Evolutionary conservation across 208 protist species (phyloP).

Genomic region (Porcisia deanei): DNA sequence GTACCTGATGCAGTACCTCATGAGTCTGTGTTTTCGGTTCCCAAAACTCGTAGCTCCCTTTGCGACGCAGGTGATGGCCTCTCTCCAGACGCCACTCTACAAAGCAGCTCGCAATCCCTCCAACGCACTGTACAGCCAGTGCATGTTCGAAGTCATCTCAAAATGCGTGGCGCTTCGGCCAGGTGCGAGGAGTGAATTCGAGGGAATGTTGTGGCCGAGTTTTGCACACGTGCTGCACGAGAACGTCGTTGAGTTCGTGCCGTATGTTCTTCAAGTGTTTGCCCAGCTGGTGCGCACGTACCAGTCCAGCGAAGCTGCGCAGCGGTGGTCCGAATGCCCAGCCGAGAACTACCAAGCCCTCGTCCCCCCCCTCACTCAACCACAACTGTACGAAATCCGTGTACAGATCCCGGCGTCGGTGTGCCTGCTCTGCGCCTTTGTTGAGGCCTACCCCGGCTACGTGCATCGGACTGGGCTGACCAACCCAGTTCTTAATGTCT

Average conservation of each 20-base stretch:
- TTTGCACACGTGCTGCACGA: conserved; percentile 88
- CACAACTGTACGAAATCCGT: conserved; percentile 60
- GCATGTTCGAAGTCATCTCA: conserved; percentile 96
- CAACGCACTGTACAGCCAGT: conserved; percentile 96
- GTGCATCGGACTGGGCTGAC: conserved; percentile 53
- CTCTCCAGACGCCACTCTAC: conserved; percentile 46
- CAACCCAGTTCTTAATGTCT: conserved; percentile 67
- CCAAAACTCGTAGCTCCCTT: conserved; percentile 50
- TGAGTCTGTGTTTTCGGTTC: conserved; percentile 67
- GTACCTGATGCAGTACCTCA: conserved; percentile 94
- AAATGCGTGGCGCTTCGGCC: conserved; percentile 80
- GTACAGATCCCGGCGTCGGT: conserved; percentile 86
- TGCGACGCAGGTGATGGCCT: conserved; percentile 58
- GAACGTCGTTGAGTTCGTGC: conserved; percentile 95
- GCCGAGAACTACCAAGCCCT: conserved; percentile 62
- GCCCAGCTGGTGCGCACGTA: conserved; percentile 93
- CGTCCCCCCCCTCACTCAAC: conserved; percentile 61
- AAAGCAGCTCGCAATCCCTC: conserved; percentile 88
- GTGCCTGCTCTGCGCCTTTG: conserved; percentile 75
- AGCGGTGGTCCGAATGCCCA: conserved; percentile 24
- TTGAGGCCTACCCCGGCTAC: conserved; percentile 73
- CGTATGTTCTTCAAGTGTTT: conserved; percentile 97
- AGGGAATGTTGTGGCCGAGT: conserved; percentile 82
- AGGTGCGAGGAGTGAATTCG: conserved; percentile 55
- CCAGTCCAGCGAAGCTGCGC: conserved; percentile 17